phyloP scores from a whole-genome alignment of 768 basidiomycete species.

The Lactarius sanguifluus region DNA sequence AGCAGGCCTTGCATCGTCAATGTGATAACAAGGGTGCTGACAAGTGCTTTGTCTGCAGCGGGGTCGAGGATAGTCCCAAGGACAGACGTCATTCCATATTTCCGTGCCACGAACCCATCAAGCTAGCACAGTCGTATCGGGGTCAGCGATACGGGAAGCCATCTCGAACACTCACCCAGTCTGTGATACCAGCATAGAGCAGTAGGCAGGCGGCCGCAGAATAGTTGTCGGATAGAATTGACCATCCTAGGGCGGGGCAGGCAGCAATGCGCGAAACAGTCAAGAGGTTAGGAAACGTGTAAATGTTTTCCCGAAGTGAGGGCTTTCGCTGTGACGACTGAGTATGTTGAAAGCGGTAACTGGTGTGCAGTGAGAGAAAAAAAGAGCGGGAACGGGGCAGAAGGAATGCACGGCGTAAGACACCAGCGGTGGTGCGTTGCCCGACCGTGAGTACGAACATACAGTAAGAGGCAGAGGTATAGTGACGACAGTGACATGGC shows the following conservation, averaged over 20 bases:
- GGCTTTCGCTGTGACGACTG: conserved; percentile 21
- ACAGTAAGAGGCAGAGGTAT: not conserved
- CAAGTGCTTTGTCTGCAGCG: conserved; percentile 92
- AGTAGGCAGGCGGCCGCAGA: conserved; percentile 78
- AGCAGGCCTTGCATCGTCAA: conserved; percentile 81
- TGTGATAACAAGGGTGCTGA: conserved; percentile 91
- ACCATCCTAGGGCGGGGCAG: conserved; percentile 91
- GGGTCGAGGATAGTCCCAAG: conserved; percentile 95
- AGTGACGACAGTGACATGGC: not conserved
- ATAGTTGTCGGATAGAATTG: conserved; percentile 80
- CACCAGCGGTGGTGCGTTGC: not conserved
- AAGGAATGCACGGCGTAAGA: conserved; percentile 12
- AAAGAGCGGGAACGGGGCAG: conserved; percentile 11
- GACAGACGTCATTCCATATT: conserved; percentile 85
- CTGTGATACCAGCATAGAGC: conserved; percentile 89
- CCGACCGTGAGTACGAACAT: conserved; percentile 5
- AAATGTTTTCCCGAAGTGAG: conserved; percentile 77
- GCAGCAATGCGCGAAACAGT: conserved; percentile 85
- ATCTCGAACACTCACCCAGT: conserved; percentile 54
- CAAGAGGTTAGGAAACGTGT: conserved; percentile 89
- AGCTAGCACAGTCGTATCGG: conserved; percentile 49
- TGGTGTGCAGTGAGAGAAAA: not conserved
- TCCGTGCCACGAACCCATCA: conserved; percentile 88
- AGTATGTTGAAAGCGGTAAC: conserved; percentile 20
- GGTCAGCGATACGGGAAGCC: not conserved